Base-by-base conservation (phyloP, 176 grass and related monocot species). In the Chloris gayana region DNA sequence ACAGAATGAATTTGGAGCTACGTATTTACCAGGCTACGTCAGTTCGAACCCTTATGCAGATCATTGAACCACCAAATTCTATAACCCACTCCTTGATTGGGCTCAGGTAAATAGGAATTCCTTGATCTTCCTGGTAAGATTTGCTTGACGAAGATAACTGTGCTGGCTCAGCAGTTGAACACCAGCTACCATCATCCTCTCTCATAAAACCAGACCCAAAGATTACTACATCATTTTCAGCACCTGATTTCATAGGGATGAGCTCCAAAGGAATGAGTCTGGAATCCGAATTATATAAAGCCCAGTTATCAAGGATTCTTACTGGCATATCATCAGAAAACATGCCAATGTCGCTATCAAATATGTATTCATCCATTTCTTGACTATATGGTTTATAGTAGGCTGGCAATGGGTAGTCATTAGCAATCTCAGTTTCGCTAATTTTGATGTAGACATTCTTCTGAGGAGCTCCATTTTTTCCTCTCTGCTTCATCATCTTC, bases 281-380 rank as follows among this genome's bases (percentile, higher is more conserved):
- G 8, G 97, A 93, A 70, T 99, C 97, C 67, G 97, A 82, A 79
- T 96, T 99, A 72, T 99, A 99, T 54, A 99, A 24, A 82, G 97
- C 87, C 97, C 97, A 99, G 37, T 99, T 93, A 70, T 91, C 76
- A 34, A 99, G 90, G 38, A 99, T 86, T 81, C 93, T 95, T 74
- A 90, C 84, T 38, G 97, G 97, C 56, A 95, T 79, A 78, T 98
- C 95, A 81, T 69, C 79, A 88, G 85, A 89, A 75, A 83, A 95
- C 18, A 89, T 85, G 62, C 64, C 29, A 72, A 64, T 74, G 39
- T 98, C 87, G 58, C 86, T 82, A 56, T 98, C 92, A 86, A 93
- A 99, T 51, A 99, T 88, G 63, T 99, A 95, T 58, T 99, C 97
- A 89, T 99, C 97, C 90, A 95, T 99, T 91, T 99, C 93, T 85